Evolutionary conservation across 345 rosid species (phyloP), one percentile per base, ranked within the genome.

Genomic region (Theobroma cacao): DNA sequence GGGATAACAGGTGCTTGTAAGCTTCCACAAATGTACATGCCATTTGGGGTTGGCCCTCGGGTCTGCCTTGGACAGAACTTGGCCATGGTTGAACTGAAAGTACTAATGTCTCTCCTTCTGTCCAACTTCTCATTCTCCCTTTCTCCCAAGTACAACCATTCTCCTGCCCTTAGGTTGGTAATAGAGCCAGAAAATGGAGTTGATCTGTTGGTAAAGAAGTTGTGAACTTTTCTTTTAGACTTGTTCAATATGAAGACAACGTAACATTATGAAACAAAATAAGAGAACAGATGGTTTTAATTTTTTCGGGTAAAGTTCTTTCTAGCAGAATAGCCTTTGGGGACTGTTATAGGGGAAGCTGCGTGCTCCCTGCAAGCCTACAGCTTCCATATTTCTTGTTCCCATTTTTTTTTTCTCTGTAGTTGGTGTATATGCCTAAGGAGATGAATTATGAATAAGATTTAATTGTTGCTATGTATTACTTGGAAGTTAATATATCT

Each of bases 1-100:
- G 91, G 91, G 31, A 67, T 84, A n/a, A 26, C 77, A 0, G 82
- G 85, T 5, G 82, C 90, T 1, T 82, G 87, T 59, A 85, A 81
- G 75, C 73, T 55, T 15, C 90, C 88, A 1, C 86, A 81, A 20
- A 0, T 60, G 28, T 85, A 80, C 79, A 88, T 86, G 87, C 89
- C 91, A 14, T 88, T 88, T 41, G 91, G 87, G 22, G 80, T 82
- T 0, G 91, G 93, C 2, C 87, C 89, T 1, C 77, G 90, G 3
- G 33, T 79, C 11, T 86, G 90, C 40, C 84, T 83, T 1, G 90
- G 89, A n/a, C 89, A 90, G 77, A 86, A 85, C 76, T 84, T 86
- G 52, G 93, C 88, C 12, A 78, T 86, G 75, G 82, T 65, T 69
- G 92, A 89, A 72, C 85, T 85, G 36, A 90, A 90, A 77, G 70